phyloP scores from a whole-genome alignment of 1,284 basidiomycete genomes.

The Cutaneotrichosporon sp. region DNA sequence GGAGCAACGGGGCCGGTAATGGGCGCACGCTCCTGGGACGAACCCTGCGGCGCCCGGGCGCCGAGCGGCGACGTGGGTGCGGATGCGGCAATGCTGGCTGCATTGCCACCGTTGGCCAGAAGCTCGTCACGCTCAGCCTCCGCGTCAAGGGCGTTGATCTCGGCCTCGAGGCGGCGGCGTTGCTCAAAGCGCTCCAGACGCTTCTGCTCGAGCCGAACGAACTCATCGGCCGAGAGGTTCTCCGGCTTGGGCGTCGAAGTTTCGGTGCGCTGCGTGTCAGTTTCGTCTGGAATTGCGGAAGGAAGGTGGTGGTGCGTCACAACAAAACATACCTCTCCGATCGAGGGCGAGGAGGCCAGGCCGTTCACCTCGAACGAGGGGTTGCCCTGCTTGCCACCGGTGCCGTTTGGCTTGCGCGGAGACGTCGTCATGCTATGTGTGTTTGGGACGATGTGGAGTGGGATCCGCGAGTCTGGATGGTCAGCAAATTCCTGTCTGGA shows the following conservation, averaged over 20 bases:
- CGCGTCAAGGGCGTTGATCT: constrained; percentile 86
- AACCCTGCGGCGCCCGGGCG: constrained; percentile 14
- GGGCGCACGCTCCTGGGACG: constrained; percentile 21
- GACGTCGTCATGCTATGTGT: constrained; percentile 38
- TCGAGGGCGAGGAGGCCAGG: constrained; percentile 33
- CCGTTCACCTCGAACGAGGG: constrained; percentile 35
- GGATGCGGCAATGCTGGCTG: constrained; percentile 36
- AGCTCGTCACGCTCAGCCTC: constrained; percentile 71
- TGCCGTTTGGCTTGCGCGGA: constrained; percentile 33
- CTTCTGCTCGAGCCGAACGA: constrained; percentile 81
- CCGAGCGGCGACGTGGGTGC: constrained; percentile 45
- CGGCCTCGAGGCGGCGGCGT: constrained; percentile 85
- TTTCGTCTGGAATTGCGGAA: not conserved
- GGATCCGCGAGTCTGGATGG: constrained; percentile 24
- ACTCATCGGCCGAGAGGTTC: constrained; percentile 12
- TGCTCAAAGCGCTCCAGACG: constrained; percentile 79
- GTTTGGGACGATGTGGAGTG: constrained; percentile 12
- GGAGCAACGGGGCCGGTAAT: constrained; percentile 32
- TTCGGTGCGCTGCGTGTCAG: constrained; percentile 4
- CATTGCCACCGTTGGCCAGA: constrained; percentile 57
- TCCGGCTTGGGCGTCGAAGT: constrained; percentile 16
- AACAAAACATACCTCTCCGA: constrained; percentile 39
- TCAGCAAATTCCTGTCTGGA: not conserved
- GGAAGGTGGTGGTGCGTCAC: not conserved
- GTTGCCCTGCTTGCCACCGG: constrained; percentile 29